phyloP scores from a whole-genome alignment of 1,284 basidiomycete species.

The Malassezia sp. region DNA sequence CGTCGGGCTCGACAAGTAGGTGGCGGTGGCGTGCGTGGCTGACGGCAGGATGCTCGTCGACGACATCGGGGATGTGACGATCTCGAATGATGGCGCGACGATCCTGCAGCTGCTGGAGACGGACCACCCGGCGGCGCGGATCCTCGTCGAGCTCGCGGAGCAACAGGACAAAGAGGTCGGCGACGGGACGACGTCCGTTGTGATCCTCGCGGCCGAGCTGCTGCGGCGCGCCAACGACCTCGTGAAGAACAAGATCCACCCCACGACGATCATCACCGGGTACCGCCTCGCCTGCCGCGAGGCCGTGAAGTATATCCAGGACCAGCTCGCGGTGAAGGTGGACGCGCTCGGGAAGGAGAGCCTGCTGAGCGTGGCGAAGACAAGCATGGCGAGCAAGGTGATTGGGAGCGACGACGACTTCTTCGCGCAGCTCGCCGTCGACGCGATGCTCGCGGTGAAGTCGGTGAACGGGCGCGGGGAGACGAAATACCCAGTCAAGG shows the following conservation, averaged over 20 bases:
- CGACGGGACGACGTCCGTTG: constrained; percentile 96
- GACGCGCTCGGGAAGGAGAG: constrained; percentile 82
- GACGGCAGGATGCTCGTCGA: constrained; percentile 70
- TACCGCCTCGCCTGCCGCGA: constrained; percentile 94
- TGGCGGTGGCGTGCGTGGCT: not conserved
- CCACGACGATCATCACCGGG: constrained; percentile 97
- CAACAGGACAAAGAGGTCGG: constrained; percentile 99
- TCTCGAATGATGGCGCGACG: constrained; percentile 98
- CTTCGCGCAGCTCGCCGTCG: constrained; percentile 95
- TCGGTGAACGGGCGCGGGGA: constrained; percentile 89
- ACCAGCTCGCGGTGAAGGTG: constrained; percentile 90
- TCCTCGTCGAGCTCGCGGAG: constrained; percentile 94
- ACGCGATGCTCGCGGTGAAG: constrained; percentile 95
- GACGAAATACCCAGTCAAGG: constrained; percentile 98
- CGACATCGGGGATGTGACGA: constrained; percentile 98
- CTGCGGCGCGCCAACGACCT: constrained; percentile 92
- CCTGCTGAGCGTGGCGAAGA: constrained; percentile 92
- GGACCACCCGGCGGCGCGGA: constrained; percentile 78
- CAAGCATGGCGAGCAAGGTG: constrained; percentile 98
- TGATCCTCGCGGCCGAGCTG: constrained; percentile 91
- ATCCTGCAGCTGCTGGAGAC: constrained; percentile 86
- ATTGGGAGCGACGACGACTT: constrained; percentile 96
- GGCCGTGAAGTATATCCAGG: constrained; percentile 95
- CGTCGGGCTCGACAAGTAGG: constrained; percentile 52
- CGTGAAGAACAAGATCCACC: constrained; percentile 96